These are phyloP conservation scores for Aspergillus ibericus DNA, from an alignment of 2,329 filamentous ascomycete genomes.

Conservation along the genomic window DNA sequence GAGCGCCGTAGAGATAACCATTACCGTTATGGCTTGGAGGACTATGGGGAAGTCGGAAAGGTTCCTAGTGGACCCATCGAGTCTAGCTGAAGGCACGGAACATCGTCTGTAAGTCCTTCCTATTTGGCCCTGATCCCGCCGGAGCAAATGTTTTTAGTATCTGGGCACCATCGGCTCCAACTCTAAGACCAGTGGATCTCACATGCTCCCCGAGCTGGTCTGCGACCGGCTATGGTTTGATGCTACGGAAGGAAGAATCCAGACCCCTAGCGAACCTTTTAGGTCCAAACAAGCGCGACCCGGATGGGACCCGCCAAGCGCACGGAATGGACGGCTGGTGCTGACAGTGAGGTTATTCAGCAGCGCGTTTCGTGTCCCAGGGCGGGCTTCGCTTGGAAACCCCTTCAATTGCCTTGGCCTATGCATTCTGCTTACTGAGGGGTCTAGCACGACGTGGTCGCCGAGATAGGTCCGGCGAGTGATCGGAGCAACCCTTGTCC, in stretches of 20 bases:
- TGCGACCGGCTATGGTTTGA: neutral
- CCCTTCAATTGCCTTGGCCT: too few relatives aligned
- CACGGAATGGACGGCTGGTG: neutral
- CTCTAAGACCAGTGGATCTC: neutral
- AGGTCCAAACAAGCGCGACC: neutral
- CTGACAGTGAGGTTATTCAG: too few relatives aligned
- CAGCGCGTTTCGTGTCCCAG: too few relatives aligned
- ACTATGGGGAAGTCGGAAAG: slow-evolving; percentile 2
- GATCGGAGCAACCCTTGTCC: neutral
- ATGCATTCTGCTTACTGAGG: too few relatives aligned
- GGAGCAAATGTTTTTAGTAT: neutral
- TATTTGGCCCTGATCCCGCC: neutral
- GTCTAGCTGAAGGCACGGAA: neutral
- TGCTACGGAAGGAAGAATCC: neutral
- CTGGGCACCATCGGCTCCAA: neutral
- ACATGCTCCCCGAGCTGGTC: neutral
- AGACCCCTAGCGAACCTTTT: neutral
- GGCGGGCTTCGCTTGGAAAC: too few relatives aligned
- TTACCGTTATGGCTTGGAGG: neutral
- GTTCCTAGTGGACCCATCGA: neutral
- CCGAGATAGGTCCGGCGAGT: neutral
- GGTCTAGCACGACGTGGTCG: neutral
- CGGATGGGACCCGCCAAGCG: neutral
- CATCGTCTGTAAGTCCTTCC: neutral
- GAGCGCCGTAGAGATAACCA: neutral